A percentile compares a stretch with the other conserved stretches of the same genome.
Conservation (phyloP, 345 rosid species). For the Angophora floribunda region DNA sequence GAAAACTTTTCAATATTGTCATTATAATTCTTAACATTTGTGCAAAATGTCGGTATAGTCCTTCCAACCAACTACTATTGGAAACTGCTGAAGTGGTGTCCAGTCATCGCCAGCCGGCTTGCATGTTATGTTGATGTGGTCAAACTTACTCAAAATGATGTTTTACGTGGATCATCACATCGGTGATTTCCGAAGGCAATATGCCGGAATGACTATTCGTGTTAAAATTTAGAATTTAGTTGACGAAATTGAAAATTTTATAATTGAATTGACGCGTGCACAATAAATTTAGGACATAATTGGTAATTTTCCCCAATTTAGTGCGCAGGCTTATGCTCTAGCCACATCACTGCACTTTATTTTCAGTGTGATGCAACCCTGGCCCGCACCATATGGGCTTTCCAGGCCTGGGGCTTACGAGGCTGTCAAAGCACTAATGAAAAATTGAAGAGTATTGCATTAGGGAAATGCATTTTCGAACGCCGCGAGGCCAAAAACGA, state of each 20-base stretch:
- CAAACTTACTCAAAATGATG: not conserved
- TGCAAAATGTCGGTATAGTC: accelerated
- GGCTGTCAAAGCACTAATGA: not conserved
- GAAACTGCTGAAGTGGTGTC: not conserved
- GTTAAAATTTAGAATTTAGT: not conserved
- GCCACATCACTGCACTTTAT: not conserved
- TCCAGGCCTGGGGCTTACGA: not conserved
- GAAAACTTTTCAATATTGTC: accelerated
- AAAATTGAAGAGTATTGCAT: not conserved
- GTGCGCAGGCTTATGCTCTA: not conserved
- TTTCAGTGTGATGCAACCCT: not conserved
- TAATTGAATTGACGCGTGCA: not conserved
- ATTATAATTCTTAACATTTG: not conserved
- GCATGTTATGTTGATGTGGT: not conserved
- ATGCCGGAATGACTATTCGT: not conserved
- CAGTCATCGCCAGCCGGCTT: no score
- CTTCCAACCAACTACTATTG: accelerated
- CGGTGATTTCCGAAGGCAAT: not conserved
- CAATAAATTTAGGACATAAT: not conserved
- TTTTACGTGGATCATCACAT: not conserved
- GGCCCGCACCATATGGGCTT: not conserved
- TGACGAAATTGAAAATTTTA: not conserved
- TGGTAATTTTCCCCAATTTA: not conserved
- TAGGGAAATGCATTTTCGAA: not conserved
- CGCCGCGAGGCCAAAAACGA: not conserved